A percentile compares a stretch with the other conserved stretches of the same genome.
phyloP scores from a whole-genome alignment of 2,329 filamentous ascomycete species.

The Hymenoscyphus scutula region DNA sequence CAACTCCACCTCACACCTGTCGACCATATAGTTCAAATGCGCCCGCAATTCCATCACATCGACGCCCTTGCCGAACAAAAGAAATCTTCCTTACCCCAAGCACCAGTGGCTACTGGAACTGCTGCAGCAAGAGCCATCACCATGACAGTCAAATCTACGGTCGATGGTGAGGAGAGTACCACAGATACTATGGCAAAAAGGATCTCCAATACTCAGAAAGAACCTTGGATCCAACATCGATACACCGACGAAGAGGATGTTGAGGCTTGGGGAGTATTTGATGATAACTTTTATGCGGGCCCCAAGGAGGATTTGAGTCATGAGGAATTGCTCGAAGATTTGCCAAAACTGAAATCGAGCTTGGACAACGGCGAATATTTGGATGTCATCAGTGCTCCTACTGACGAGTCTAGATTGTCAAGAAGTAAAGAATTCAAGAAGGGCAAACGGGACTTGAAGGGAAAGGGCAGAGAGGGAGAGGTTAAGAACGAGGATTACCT shows the following conservation, averaged over 20 bases:
- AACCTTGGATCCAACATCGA: constrained; percentile 75
- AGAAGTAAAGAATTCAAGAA: constrained; percentile 26
- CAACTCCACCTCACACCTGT: constrained; percentile 85
- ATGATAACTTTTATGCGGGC: constrained; percentile 62
- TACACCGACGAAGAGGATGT: constrained; percentile 81
- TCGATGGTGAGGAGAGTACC: constrained; percentile 62
- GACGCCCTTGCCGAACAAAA: constrained; percentile 75
- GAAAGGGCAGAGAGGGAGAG: constrained; percentile 19
- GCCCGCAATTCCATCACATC: constrained; percentile 88
- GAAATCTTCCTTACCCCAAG: constrained; percentile 37
- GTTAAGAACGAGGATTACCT: constrained; percentile 22
- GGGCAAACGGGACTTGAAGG: constrained; percentile 20
- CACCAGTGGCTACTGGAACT: constrained; percentile 15
- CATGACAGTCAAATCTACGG: constrained; percentile 78
- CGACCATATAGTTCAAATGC: constrained; percentile 79
- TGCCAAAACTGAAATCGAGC: constrained; percentile 46
- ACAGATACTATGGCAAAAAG: constrained; percentile 73
- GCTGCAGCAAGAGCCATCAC: constrained; percentile 73
- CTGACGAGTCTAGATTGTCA: constrained; percentile 31
- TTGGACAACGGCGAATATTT: constrained; percentile 60
- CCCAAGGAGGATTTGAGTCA: constrained; percentile 17
- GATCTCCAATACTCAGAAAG: constrained; percentile 74
- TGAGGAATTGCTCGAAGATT: constrained; percentile 21
- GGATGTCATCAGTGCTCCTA: constrained; percentile 58
- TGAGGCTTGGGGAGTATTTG: constrained; percentile 73